Base-by-base conservation (phyloP, 768 basidiomycete species). In the Mycena pura region DNA sequence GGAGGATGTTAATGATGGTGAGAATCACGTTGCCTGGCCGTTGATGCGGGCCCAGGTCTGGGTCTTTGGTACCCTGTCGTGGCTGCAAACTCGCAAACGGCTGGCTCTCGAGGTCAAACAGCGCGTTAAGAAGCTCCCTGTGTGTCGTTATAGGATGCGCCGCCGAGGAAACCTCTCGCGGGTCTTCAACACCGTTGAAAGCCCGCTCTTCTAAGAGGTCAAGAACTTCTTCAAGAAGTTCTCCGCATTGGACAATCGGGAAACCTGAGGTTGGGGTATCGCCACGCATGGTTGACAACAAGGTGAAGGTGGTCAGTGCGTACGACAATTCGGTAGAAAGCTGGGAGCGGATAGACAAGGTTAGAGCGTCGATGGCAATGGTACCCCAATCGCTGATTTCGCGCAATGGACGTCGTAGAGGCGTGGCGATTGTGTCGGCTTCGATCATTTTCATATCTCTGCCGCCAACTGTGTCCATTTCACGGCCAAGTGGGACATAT, bases 301-400 rank as follows among this genome's bases (percentile, higher is more conserved):
- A 78, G 4, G 89, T 89, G 65, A 98, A 81, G 5, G 93, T 92
- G 21, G 95, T 94, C 66, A 99, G 77, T 5, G 92, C 93, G 72
- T 95, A 99, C 4, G 95, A 90, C 52, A 96, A 77, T 73, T 99
- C 96, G 44, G 86, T 82, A 9, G 88, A 83, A 39, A 98, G 76
- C 32, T 96, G 83, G 32, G 92, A 96, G 29, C 95, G 90, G 38
- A 99, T 77, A 28, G 92, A 92, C 90, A 99, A 89, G n/a, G 88
- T 89, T 48, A 99, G 81, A n/a, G 88, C 88, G 70, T 97, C 95
- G 58, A 98, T 88, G 68, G 99, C 96, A 48, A 96, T 86, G 8
- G 81, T 82, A 21, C 93, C 95, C 87, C 95, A 93, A 52, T 96
- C 93, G 70, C 89, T 87, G 63, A 93, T 83, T 49, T 89, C 86